Conservation (phyloP, 192 early-diverging fungal genomes). For the Backusella luteola region DNA sequence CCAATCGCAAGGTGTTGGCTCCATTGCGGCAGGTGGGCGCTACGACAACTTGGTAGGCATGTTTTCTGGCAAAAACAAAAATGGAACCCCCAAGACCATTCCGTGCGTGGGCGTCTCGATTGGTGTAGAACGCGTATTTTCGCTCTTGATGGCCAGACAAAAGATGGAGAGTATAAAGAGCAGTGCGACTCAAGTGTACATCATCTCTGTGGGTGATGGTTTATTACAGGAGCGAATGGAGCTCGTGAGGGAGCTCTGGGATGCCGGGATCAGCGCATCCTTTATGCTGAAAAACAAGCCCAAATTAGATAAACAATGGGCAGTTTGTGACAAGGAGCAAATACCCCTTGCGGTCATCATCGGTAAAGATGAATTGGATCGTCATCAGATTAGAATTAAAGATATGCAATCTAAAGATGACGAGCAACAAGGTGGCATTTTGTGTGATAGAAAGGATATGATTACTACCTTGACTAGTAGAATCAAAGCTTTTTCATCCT, state of each 20-base stretch:
- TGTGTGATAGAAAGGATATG: slow-evolving; percentile 56
- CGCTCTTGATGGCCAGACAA: slow-evolving; percentile 70
- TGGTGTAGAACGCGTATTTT: slow-evolving; percentile 94
- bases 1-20: slow-evolving; percentile 79
- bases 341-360: slow-evolving; percentile 91
- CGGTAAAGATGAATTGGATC: slow-evolving; percentile 74
- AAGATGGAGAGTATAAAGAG: slow-evolving; percentile 61
- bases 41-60: slow-evolving; percentile 97
- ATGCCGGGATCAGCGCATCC: slow-evolving; percentile 83
- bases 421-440: slow-evolving; percentile 48
- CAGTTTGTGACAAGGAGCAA: slow-evolving; percentile 74
- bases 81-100: slow-evolving; percentile 63
- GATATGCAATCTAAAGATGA: slow-evolving; percentile 68
- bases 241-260: slow-evolving; percentile 84
- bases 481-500: background rate
- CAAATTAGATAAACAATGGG: slow-evolving; percentile 72
- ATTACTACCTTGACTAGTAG: slow-evolving; percentile 45
- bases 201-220: slow-evolving; percentile 76
- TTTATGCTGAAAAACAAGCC: slow-evolving; percentile 92
- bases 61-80: slow-evolving; percentile 73
- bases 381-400: slow-evolving; percentile 82
- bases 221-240: slow-evolving; percentile 86
- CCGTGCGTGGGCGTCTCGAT: slow-evolving; percentile 95
- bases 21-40: slow-evolving; percentile 93
- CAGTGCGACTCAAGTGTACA: slow-evolving; percentile 81